phyloP scores from a whole-genome alignment of 257 asterid genomes.

The Coffea canephora region DNA sequence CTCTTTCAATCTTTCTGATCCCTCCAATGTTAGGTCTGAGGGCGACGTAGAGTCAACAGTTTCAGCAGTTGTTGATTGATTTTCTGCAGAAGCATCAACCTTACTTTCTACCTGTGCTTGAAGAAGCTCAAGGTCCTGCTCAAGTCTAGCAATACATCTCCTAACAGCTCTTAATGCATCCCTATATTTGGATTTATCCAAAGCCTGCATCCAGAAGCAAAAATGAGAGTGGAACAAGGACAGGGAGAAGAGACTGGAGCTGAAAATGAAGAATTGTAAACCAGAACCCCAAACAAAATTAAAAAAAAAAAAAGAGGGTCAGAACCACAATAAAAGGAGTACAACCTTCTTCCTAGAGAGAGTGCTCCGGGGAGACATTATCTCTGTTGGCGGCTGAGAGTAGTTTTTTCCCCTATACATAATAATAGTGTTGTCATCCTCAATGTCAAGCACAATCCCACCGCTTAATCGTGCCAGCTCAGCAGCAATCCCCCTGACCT shows the following conservation, averaged over 20 bases:
- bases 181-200: conserved; percentile 87
- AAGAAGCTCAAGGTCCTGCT: conserved; percentile 78
- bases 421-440: conserved; percentile 71
- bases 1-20: conserved; percentile 55
- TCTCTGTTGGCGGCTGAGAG: conserved; percentile 95
- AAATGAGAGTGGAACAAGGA: conserved; percentile 2
- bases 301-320: no score
- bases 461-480: conserved; percentile 93
- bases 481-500: conserved; percentile 82
- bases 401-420: conserved; percentile 98
- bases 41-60: conserved; percentile 24
- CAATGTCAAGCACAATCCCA: conserved; percentile 93
- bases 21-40: conserved; percentile 39
- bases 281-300: neutral
- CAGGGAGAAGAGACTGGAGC: neutral
- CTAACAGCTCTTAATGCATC: conserved; percentile 82
- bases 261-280: neutral
- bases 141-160: conserved; percentile 78
- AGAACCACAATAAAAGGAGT: neutral
- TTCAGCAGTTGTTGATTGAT: conserved; percentile 26
- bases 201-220: conserved; percentile 56
- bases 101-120: conserved; percentile 58
- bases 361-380: conserved; percentile 89
- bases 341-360: conserved; percentile 87
- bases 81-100: conserved; percentile 26